Conservation (phyloP, 2,329 filamentous ascomycete species). For the Clathrospora elynae region DNA sequence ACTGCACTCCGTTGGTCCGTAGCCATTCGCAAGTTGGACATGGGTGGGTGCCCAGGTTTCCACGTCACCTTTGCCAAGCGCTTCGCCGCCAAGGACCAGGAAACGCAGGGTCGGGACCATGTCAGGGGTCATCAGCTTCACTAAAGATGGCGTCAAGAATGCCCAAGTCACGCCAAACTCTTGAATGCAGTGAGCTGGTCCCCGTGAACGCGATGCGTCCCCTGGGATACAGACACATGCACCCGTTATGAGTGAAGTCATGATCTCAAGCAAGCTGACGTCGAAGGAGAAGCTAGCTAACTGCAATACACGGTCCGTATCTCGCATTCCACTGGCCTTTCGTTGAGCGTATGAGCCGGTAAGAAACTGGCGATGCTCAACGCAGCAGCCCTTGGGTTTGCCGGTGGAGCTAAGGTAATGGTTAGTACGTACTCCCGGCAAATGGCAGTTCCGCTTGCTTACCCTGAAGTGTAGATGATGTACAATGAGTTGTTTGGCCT, state of each 20-base stretch:
- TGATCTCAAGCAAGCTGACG: conserved; percentile 50
- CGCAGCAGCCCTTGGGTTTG: conserved; percentile 1
- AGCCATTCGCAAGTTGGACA: conserved; percentile 9
- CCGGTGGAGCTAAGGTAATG: neutral
- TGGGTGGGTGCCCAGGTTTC: conserved; percentile 41
- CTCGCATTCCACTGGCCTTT: conserved; percentile 3
- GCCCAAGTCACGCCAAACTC: conserved; percentile 46
- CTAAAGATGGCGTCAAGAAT: conserved; percentile 49
- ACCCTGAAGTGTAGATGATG: conserved; percentile 2
- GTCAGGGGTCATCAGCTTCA: conserved; percentile 31
- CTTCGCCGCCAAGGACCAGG: conserved; percentile 50
- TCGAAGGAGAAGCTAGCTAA: conserved; percentile 52
- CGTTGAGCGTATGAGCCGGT: conserved; percentile 1
- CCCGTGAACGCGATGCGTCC: conserved; percentile 51
- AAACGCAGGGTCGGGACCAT: conserved; percentile 47
- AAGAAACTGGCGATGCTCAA: conserved; percentile 4
- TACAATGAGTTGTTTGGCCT: conserved; percentile 2
- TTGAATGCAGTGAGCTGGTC: conserved; percentile 46
- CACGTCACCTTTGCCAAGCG: conserved; percentile 41
- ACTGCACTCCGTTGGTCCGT: conserved; percentile 21
- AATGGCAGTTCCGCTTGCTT: neutral
- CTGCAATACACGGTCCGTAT: conserved; percentile 55
- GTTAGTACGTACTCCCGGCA: neutral
- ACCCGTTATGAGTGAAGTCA: conserved; percentile 52
- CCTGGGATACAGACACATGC: conserved; percentile 54